Percentiles rank a stretch among this genome's conserved stretches.
These are phyloP conservation scores for Xerocomellus amylosporus DNA, from an alignment of 768 basidiomycete genomes.

Conservation along the genomic window DNA sequence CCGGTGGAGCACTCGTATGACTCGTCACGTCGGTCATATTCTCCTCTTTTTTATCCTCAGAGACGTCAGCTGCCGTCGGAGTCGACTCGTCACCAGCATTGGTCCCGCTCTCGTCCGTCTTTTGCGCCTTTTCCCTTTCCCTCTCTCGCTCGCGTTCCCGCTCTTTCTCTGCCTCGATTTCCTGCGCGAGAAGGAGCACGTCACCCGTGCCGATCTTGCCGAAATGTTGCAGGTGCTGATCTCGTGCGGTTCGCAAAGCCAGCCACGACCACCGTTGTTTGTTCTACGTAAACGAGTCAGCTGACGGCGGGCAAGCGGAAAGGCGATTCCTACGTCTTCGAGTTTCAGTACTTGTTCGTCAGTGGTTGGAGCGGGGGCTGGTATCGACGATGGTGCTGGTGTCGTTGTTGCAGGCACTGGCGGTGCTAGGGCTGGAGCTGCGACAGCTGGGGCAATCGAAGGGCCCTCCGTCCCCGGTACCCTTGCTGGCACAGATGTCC, in stretches of 20 bases:
- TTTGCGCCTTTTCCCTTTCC: constrained; percentile 32
- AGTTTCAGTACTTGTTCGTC: constrained; percentile 55
- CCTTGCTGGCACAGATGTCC: constrained; percentile 35
- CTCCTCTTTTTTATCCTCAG: constrained; percentile 27
- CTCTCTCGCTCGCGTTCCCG: constrained; percentile 38
- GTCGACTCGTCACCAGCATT: constrained; percentile 35
- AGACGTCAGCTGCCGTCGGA: constrained; percentile 15
- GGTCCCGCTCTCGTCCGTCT: constrained; percentile 20
- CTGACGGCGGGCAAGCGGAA: not conserved
- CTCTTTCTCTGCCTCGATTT: constrained; percentile 38
- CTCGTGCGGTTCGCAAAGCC: constrained; percentile 71
- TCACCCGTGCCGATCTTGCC: constrained; percentile 82
- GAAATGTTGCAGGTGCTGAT: constrained; percentile 71
- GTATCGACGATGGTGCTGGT: constrained; percentile 13
- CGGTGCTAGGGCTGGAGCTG: constrained; percentile 8
- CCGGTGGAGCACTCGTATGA: constrained; percentile 18
- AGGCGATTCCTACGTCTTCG: constrained; percentile 51
- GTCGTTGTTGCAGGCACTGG: constrained; percentile 15
- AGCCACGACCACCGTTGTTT: constrained; percentile 81
- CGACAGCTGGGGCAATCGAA: constrained; percentile 17
- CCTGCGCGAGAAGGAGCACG: constrained; percentile 44
- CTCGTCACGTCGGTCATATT: constrained; percentile 20
- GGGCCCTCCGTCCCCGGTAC: constrained; percentile 34
- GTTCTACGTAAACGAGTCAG: constrained; percentile 46
- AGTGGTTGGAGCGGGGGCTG: constrained; percentile 30